A percentile compares a stretch with the other conserved stretches of the same genome.
Conservation (phyloP, 2,329 filamentous ascomycete species). For the Sphaerulina musiva region DNA sequence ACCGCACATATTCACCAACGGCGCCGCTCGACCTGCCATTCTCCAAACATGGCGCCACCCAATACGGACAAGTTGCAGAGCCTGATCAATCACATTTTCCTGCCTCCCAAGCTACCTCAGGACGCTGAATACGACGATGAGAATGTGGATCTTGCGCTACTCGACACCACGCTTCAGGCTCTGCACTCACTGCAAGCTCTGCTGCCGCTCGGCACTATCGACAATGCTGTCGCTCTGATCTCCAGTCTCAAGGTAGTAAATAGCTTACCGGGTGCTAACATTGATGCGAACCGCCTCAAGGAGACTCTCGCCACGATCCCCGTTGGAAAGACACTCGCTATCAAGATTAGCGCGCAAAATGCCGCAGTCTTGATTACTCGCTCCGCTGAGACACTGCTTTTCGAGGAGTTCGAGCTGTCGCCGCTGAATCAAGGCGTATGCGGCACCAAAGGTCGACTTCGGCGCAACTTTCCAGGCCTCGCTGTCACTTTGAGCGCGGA, state of each 20-base stretch:
- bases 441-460: slow-evolving; percentile 45
- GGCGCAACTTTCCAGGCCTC: slow-evolving; percentile 55
- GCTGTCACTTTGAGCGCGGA: slow-evolving; percentile 37
- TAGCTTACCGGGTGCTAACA: not conserved
- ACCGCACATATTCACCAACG: not conserved
- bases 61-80: slow-evolving; percentile 7
- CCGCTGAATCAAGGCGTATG: slow-evolving; percentile 49
- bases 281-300: not conserved
- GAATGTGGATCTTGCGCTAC: slow-evolving; percentile 11
- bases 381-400: slow-evolving; percentile 35
- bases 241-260: slow-evolving; percentile 4
- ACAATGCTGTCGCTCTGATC: not conserved
- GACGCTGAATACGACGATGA: slow-evolving; percentile 25
- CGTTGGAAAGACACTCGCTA: slow-evolving; percentile 6
- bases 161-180: slow-evolving; percentile 10
- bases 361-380: slow-evolving; percentile 24
- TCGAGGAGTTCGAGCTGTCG: slow-evolving; percentile 58
- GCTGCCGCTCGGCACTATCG: slow-evolving; percentile 14
- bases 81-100: slow-evolving; percentile 38
- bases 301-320: not conserved
- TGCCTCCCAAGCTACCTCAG: slow-evolving; percentile 39
- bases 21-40: not conserved
- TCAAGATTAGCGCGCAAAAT: slow-evolving; percentile 21
- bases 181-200: slow-evolving; percentile 4
- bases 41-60: not conserved